Percentiles rank a stretch among this genome's conserved stretches.
These are phyloP conservation scores for Sarocladiaceae sp. DNA, from an alignment of 2,329 filamentous ascomycete genomes.

Conservation along the genomic window DNA sequence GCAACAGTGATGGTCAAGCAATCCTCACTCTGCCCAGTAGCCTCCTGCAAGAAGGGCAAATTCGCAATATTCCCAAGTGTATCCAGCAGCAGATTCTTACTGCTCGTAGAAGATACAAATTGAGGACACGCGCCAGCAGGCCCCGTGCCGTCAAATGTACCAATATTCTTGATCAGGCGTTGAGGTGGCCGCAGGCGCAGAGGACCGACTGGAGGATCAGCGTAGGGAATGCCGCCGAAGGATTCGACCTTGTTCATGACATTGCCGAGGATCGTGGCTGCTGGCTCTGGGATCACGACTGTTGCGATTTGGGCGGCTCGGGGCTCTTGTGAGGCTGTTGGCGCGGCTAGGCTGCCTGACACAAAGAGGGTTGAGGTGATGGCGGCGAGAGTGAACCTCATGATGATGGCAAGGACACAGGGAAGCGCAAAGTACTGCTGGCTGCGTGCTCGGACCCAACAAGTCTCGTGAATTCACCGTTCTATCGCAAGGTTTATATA, in stretches of 20 bases:
- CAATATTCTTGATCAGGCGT: slow-evolving; percentile 49
- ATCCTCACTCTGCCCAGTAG: slow-evolving; percentile 43
- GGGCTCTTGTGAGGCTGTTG: too few relatives aligned
- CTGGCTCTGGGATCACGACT: slow-evolving; percentile 14
- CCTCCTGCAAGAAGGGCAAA: slow-evolving; percentile 38
- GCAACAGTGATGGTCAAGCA: slow-evolving; percentile 46
- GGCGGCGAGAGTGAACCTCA: too few relatives aligned
- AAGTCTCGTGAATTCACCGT: too few relatives aligned
- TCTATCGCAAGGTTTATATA: too few relatives aligned
- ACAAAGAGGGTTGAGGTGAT: too few relatives aligned
- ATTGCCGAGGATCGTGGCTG: slow-evolving; percentile 40
- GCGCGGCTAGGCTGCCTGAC: too few relatives aligned
- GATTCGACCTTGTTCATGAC: slow-evolving; percentile 49
- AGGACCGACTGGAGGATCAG: slow-evolving; percentile 61
- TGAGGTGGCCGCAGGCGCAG: slow-evolving; percentile 68
- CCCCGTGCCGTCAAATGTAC: slow-evolving; percentile 56
- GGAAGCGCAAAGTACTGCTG: too few relatives aligned
- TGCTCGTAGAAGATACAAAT: slow-evolving; percentile 43
- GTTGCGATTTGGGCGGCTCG: too few relatives aligned
- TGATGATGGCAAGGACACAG: too few relatives aligned
- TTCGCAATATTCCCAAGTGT: slow-evolving; percentile 35
- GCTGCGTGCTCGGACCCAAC: too few relatives aligned
- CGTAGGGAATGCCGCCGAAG: slow-evolving; percentile 73
- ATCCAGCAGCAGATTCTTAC: slow-evolving; percentile 26
- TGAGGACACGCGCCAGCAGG: slow-evolving; percentile 66